Base-by-base conservation (phyloP, 2,329 filamentous ascomycete species). In the Plenodomus biglobosus region DNA sequence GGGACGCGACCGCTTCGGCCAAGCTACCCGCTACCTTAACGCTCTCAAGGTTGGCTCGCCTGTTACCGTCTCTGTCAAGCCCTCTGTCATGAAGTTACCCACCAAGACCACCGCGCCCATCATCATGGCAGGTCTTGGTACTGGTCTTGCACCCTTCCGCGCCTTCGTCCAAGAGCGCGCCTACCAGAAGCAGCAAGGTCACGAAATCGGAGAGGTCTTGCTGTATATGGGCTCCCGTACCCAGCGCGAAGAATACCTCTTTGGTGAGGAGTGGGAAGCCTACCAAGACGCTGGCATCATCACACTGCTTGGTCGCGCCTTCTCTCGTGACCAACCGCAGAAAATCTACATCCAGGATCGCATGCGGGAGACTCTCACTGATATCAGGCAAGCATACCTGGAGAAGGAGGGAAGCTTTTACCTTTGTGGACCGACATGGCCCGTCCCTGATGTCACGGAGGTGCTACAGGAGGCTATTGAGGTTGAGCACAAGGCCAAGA, bases 331-430 rank as follows among this genome's bases (percentile, higher is more conserved):
- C 71, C 94, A 99, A 81, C 88, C 90, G 15, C 82, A 96, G 78
- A 99, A 99, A 85, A 96, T 99, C 58, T 99, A 99, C 76, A 99
- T 99, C 68, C 94, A 99, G 79, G 94, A 99, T 72, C 85, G 92
- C 59, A 99, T 99, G 94, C 82, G 94, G 48, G 82, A 97, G 81
- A 90, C 87, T 0, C 76, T 97, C 50, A 76, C 79, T 38, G 86
- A 94, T 54, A 95, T 99, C 56, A 81, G 90, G 49, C 78, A 91
- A 74, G 88, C 91, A 0, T 97, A 97, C 73, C 84, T 96, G 58
- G 78, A 85, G 65, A 84, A 96, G 59, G 87, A 94, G 63, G 94
- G 94, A 47, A 86, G 87, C 27, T 99, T 99, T 78, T 99, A 99
- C 75, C 86, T 99, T 16, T 99, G 94, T 71, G 94, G 94, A 38